Evolutionary conservation across 345 rosid genomes (phyloP).

Genomic region (Dipteronia sinensis): DNA sequence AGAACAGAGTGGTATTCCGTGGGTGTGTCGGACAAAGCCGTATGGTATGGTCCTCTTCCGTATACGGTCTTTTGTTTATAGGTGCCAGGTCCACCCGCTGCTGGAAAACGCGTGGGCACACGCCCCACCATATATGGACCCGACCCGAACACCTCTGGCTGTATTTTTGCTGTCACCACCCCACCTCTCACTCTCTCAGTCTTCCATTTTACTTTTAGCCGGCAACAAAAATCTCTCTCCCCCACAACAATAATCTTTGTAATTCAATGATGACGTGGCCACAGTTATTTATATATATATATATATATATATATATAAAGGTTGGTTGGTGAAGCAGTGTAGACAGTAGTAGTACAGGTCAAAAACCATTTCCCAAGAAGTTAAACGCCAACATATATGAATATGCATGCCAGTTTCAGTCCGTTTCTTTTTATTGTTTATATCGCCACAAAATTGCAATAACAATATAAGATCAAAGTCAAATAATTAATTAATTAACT

Average conservation of each 20-base stretch:
- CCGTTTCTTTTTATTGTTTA: background rate
- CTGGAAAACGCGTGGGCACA: background rate
- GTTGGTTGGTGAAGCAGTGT: background rate
- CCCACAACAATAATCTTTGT: too few relatives aligned
- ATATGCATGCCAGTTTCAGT: background rate
- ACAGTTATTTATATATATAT: background rate
- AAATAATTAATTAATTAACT: background rate
- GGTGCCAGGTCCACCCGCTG: background rate
- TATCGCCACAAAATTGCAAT: background rate
- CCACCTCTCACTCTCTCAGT: background rate
- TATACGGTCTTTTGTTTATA: slow-evolving; percentile 54
- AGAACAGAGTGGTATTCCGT: slow-evolving; percentile 25
- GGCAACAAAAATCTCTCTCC: too few relatives aligned
- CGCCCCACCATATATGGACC: background rate
- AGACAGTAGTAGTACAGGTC: background rate
- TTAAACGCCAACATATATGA: background rate
- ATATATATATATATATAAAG: background rate
- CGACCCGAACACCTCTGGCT: background rate
- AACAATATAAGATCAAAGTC: background rate
- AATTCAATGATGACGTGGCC: too few relatives aligned
- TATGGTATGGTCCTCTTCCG: slow-evolving; percentile 79
- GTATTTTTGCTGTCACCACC: background rate
- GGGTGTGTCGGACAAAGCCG: slow-evolving; percentile 54
- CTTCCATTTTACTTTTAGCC: background rate
- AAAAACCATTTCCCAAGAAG: background rate